These are phyloP conservation scores for Martiniozyma asiatica DNA, from an alignment of 1,139 yeast species.

Conservation along the genomic window DNA sequence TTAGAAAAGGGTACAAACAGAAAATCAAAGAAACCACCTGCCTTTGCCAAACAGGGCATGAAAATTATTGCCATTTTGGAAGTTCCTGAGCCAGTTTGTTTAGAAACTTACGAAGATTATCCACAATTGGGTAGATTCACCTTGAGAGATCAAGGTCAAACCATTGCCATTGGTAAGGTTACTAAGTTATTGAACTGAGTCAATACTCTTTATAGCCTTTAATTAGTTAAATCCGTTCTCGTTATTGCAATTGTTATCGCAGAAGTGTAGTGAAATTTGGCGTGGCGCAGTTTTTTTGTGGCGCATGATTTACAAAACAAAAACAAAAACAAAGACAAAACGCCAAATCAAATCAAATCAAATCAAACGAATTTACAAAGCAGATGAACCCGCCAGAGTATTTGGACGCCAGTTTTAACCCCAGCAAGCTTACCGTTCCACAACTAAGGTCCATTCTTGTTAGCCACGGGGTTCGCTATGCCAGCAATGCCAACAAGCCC, in stretches of 20 bases:
- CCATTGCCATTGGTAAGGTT: conserved; percentile 97
- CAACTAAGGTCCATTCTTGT: conserved; percentile 51
- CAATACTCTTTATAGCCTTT: too few species aligned
- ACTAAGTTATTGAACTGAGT: conserved; percentile 45
- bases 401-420: conserved; percentile 35
- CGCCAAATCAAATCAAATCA: too few species aligned
- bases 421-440: conserved; percentile 46
- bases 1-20: conserved; percentile 95
- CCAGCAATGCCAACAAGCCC: conserved; percentile 52
- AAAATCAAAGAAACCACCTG: conserved; percentile 92
- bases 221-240: too few species aligned
- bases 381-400: conserved; percentile 22
- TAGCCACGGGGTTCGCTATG: conserved; percentile 41
- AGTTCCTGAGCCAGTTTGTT: conserved; percentile 76
- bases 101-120: conserved; percentile 82
- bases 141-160: conserved; percentile 94
- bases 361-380: too few species aligned
- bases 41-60: conserved; percentile 98
- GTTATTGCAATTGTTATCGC: too few species aligned
- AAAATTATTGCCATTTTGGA: conserved; percentile 89
- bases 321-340: too few species aligned
- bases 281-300: too few species aligned
- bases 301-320: too few species aligned
- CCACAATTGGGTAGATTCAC: conserved; percentile 98
- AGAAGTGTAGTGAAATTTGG: too few species aligned